These are phyloP conservation scores for Neoconidiobolus thromboides DNA, from an alignment of 371 early-diverging fungal species.

Conservation along the genomic window DNA sequence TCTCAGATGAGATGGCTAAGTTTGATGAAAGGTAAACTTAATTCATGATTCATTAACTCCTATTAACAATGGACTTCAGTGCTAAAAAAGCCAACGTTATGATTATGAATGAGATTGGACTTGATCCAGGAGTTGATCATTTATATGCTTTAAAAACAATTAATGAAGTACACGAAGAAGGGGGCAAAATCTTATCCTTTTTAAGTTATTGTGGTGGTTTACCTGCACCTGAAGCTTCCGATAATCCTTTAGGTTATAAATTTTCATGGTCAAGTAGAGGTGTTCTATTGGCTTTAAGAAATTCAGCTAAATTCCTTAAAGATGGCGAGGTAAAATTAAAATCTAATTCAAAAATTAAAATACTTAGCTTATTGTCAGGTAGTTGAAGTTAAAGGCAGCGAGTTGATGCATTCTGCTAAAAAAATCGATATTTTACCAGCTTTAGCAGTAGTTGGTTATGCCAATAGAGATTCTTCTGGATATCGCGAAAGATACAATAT, in stretches of 20 bases:
- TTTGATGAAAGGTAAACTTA: constrained; percentile 35
- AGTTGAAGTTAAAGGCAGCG: constrained; percentile 34
- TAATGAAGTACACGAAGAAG: constrained; percentile 50
- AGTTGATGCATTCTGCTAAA: constrained; percentile 41
- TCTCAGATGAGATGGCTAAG: constrained; percentile 75
- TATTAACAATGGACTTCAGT: constrained; percentile 13
- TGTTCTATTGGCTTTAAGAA: constrained; percentile 62
- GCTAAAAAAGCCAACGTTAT: constrained; percentile 70
- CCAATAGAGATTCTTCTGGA: constrained; percentile 58
- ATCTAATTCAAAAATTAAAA: background rate
- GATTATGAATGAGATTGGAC: constrained; percentile 91
- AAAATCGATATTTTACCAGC: constrained; percentile 51
- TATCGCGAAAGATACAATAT: constrained; percentile 41
- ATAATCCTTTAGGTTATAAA: constrained; percentile 78
- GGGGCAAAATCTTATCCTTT: constrained; percentile 58
- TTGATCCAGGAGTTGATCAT: constrained; percentile 97
- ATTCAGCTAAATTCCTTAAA: constrained; percentile 58
- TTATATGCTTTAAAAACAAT: constrained; percentile 94
- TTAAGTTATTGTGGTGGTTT: constrained; percentile 81
- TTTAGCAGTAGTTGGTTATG: constrained; percentile 64
- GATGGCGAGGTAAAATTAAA: constrained; percentile 36
- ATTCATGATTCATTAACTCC: background rate
- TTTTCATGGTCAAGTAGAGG: constrained; percentile 80
- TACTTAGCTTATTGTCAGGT: background rate
- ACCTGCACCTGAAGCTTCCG: constrained; percentile 72